Evolutionary conservation across 73 alveolate genomes (phyloP).

Genomic region (Effrenium voratum): DNA sequence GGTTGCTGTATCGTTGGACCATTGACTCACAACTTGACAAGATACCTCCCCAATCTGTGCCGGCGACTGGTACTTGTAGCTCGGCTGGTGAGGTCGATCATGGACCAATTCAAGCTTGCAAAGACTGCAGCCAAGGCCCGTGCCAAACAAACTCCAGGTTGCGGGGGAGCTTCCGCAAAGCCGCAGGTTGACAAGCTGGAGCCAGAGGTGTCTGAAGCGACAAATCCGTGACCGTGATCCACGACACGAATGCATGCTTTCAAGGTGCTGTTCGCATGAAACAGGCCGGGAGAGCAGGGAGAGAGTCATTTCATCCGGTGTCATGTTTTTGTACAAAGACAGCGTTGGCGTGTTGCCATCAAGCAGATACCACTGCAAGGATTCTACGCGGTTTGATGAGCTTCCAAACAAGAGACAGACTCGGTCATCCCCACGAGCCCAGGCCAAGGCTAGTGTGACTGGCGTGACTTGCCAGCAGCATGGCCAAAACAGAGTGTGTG

Average conservation of each 20-base stretch:
- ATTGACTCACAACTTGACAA: too few species aligned
- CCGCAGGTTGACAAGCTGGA: conserved; percentile 34
- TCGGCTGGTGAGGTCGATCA: conserved; percentile 23
- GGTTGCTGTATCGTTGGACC: too few species aligned
- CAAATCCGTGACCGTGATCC: not conserved
- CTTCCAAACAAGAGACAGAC: not conserved
- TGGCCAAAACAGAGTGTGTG: not conserved
- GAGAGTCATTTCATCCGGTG: not conserved
- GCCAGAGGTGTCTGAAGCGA: conserved; percentile 18
- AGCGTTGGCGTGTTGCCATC: not conserved
- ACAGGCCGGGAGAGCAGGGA: conserved; percentile 38
- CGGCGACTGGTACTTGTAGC: too few species aligned
- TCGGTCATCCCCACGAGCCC: not conserved
- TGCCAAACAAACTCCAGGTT: not conserved
- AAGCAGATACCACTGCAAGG: not conserved
- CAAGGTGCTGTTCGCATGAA: conserved; percentile 57
- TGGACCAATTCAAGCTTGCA: conserved; percentile 46
- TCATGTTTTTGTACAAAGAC: not conserved
- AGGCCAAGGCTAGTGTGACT: not conserved
- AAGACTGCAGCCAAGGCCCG: conserved; percentile 16
- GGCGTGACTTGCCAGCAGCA: not conserved
- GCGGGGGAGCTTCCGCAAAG: too few species aligned
- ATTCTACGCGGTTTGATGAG: not conserved
- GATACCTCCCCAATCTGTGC: too few species aligned
- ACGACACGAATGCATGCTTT: conserved; percentile 50